Evolutionary conservation across 352 stramenopile species (phyloP).

Genomic region (Blastocystis sp.): DNA sequence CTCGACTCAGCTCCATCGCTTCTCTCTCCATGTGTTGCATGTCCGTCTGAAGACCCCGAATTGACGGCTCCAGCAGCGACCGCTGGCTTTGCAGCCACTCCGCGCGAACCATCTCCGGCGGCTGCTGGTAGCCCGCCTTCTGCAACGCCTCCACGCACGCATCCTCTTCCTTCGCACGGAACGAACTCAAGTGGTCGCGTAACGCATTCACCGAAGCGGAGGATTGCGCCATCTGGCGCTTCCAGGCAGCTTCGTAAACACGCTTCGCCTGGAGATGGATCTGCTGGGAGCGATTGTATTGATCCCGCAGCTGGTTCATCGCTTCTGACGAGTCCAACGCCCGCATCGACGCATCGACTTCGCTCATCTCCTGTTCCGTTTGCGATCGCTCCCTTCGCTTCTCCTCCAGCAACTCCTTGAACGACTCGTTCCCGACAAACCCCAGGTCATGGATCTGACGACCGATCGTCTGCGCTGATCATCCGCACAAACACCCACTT

Average conservation of each 20-base stretch:
- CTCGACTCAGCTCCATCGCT: constrained; percentile 63
- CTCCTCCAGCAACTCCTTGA: background rate
- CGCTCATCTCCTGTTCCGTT: background rate
- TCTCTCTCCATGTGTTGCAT: constrained; percentile 57
- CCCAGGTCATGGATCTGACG: background rate
- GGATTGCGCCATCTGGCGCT: background rate
- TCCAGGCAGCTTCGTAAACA: background rate
- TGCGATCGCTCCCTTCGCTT: background rate
- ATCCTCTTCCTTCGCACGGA: background rate
- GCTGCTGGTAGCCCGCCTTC: background rate
- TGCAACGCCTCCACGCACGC: background rate
- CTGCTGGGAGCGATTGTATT: background rate
- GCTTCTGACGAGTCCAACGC: background rate
- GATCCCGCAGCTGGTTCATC: background rate
- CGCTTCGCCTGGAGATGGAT: background rate
- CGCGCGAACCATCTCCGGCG: background rate
- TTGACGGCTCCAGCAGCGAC: background rate
- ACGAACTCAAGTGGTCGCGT: background rate
- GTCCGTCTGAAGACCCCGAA: background rate
- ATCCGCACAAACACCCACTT: constrained; percentile 70
- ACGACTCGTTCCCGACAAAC: background rate
- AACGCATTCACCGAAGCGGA: background rate
- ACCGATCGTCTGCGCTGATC: background rate
- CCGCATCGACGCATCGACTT: background rate
- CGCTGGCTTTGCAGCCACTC: background rate